Evolutionary conservation across 192 early-diverging fungal species (phyloP), one percentile per base, ranked within the genome.

Genomic region (Anaeromyces robustus): DNA sequence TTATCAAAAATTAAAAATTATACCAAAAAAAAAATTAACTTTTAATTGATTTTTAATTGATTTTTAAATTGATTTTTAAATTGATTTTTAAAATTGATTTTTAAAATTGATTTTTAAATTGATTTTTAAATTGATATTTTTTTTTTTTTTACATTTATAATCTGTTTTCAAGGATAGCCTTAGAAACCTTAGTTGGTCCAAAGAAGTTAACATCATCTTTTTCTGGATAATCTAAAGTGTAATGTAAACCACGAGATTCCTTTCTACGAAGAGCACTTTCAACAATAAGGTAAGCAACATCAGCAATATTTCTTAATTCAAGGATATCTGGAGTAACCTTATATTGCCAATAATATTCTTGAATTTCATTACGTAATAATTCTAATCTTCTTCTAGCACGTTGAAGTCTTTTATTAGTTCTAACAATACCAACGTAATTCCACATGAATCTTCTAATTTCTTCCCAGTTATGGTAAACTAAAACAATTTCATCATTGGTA

Each of bases 191-290:
- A n/a, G 52, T 68, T 68, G 52, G 52, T 11, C 52, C 52, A n/a
- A 68, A 68, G 52, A 68, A 68, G 52, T 68, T 68, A 9, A 4
- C 52, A 68, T 68, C 52, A n/a, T 68, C 52, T 26, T 68, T 68
- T n/a, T 68, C 26, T 68, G 52, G 52, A 85, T 84, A 98, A 89
- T 99, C 97, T 87, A 97, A 96, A 85, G 96, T 95, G 30, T 96
- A 95, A 87, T 99, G 97, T 31, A 96, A 96, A 85, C 97, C 97
- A 82, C 97, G 95, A 26, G 94, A 96, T 87, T 99, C 97, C 88
- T 97, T 98, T 83, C 97, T 94, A 77, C 92, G 94, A 31, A 89
- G 91, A 77, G 97, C 97, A 84, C 52, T 68, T 68, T 68, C 52
- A n/a, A 68, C 52, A 68, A 68, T 68, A 68, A 68, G 52, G 26